Conservation (phyloP, 305 asterid genomes). For the Fraxinus latifolia region DNA sequence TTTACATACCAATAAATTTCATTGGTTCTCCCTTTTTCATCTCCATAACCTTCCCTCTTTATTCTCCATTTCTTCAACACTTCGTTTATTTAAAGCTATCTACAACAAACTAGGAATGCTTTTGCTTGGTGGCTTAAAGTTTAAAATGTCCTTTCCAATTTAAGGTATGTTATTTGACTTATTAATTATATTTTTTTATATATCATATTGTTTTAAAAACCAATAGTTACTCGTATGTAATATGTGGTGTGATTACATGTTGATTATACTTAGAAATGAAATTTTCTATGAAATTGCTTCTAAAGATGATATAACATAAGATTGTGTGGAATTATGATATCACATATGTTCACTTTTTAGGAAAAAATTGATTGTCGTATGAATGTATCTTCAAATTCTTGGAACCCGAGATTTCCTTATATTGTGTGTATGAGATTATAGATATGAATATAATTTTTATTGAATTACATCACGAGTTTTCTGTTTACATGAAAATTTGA, state of each 20-base stretch:
- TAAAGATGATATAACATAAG: background rate
- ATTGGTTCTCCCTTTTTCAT: background rate
- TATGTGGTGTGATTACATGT: background rate
- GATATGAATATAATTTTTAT: background rate
- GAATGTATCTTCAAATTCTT: background rate
- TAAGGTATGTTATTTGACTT: background rate
- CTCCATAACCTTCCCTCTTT: background rate
- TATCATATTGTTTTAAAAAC: background rate
- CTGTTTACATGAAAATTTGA: background rate
- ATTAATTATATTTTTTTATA: background rate
- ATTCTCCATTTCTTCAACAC: background rate
- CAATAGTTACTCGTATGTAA: background rate
- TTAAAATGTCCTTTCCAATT: background rate
- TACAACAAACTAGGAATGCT: background rate
- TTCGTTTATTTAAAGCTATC: background rate
- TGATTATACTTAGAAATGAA: background rate
- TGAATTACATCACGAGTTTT: background rate
- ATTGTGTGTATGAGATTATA: background rate
- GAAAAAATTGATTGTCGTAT: background rate
- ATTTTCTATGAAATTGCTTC: background rate
- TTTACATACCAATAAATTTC: background rate
- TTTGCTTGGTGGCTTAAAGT: background rate
- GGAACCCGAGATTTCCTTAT: background rate
- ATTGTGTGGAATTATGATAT: background rate
- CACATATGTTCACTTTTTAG: background rate